These are phyloP conservation scores for Bolboschoenoplectus hybrid DNA, from an alignment of 202 grass and related monocot species.

Conservation along the genomic window DNA sequence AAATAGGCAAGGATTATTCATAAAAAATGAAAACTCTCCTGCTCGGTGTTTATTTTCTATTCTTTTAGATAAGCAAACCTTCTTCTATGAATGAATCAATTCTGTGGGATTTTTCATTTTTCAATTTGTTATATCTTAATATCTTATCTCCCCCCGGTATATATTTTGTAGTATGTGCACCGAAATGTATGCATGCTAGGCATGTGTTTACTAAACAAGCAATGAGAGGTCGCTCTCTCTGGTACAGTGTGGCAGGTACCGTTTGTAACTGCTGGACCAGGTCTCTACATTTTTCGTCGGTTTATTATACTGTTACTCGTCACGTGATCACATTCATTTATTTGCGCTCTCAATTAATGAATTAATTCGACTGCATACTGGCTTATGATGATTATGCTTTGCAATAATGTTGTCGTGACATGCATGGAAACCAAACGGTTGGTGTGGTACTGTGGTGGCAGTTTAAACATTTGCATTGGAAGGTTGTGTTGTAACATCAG, in stretches of 20 bases:
- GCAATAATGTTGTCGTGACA: conserved; percentile 18
- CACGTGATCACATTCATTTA: neutral
- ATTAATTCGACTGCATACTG: neutral
- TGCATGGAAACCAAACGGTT: too few species aligned
- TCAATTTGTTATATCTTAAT: neutral
- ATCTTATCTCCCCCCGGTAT: neutral
- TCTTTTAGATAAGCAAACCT: too few species aligned
- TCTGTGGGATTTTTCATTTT: neutral
- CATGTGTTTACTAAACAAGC: conserved; percentile 17
- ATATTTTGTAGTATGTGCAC: conserved; percentile 17
- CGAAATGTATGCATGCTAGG: neutral
- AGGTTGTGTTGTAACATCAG: neutral
- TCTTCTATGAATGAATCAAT: too few species aligned
- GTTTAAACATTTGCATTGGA: neutral
- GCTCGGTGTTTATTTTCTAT: too few species aligned
- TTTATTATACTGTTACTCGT: neutral
- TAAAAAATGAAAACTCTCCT: too few species aligned
- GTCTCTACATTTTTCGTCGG: neutral
- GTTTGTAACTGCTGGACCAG: conserved; percentile 16
- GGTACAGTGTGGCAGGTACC: conserved; percentile 15
- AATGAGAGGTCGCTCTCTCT: conserved; percentile 35
- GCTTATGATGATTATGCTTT: neutral
- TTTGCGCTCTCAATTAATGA: neutral
- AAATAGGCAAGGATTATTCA: too few species aligned
- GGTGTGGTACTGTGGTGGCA: neutral